Evolutionary conservation across 768 basidiomycete species (phyloP).

Genomic region (Kwoniella newhampshirensis): DNA sequence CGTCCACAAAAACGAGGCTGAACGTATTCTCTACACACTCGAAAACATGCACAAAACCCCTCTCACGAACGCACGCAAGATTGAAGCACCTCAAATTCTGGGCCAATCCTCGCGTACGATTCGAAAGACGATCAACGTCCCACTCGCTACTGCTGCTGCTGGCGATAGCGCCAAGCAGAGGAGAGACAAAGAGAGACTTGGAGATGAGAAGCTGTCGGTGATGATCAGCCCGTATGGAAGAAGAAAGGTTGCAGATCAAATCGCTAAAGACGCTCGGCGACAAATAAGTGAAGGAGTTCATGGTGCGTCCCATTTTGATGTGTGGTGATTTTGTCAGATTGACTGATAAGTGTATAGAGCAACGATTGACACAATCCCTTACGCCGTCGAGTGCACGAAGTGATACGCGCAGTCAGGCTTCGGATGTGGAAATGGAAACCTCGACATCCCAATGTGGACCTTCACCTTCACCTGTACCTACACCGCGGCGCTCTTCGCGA

Average conservation of each 20-base stretch:
- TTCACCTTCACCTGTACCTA: conserved; percentile 26
- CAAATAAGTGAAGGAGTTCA: conserved; percentile 7
- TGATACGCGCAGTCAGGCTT: conserved; percentile 8
- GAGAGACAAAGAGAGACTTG: conserved; percentile 36
- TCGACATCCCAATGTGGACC: conserved; percentile 9
- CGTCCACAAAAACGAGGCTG: conserved; percentile 39
- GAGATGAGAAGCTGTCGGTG: conserved; percentile 35
- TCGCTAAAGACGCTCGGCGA: conserved; percentile 24
- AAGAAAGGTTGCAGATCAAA: conserved; percentile 33
- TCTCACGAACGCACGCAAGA: conserved; percentile 33
- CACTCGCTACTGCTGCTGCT: conserved; percentile 43
- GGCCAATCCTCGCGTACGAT: conserved; percentile 42
- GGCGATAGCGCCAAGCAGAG: conserved; percentile 32
- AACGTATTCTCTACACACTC: conserved; percentile 44
- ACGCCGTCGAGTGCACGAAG: conserved; percentile 12
- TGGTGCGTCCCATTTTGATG: neutral
- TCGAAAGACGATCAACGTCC: conserved; percentile 43
- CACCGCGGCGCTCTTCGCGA: conserved; percentile 41
- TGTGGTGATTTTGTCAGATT: neutral
- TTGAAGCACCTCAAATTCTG: conserved; percentile 21
- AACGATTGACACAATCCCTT: conserved; percentile 9
- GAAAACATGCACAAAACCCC: conserved; percentile 45
- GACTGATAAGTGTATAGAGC: neutral
- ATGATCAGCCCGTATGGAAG: conserved; percentile 50
- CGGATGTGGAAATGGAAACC: conserved; percentile 21